Conservation (phyloP, 139 green algal genomes). For the Coelastrella sp. region DNA sequence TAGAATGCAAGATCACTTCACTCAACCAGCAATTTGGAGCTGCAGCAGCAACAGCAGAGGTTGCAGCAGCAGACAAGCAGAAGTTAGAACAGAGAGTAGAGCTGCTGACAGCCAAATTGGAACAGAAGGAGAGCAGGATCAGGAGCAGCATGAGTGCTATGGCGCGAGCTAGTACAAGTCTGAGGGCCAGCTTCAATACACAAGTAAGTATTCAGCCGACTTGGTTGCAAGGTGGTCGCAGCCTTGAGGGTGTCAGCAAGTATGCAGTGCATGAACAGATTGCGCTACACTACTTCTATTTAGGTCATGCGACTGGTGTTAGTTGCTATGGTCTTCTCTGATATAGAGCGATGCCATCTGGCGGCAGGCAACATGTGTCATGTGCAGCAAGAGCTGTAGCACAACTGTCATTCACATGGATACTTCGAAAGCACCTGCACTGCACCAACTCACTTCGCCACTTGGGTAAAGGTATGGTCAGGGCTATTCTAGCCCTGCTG, state of each 20-base stretch:
- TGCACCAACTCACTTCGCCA: no score
- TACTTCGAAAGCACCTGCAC: no score
- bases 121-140: not conserved
- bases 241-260: not conserved
- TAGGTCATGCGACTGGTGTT: no score
- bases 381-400: no score
- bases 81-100: not conserved
- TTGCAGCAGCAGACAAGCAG: not conserved
- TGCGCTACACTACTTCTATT: not conserved
- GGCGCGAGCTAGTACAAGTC: not conserved
- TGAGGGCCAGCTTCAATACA: not conserved
- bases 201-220: not conserved
- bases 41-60: constrained; percentile 11
- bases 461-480: no score
- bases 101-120: not conserved
- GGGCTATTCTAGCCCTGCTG: no score
- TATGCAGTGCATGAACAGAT: not conserved
- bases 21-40: not conserved
- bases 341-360: no score
- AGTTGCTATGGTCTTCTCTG: no score
- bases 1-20: not conserved
- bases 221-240: not conserved
- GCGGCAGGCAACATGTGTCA: no score
- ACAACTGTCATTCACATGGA: no score
- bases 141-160: constrained; percentile 18